A percentile compares a stretch with the other conserved stretches of the same genome.
Evolutionary conservation across 1,284 basidiomycete genomes (phyloP).

Genomic region (Apiotrichum domesticum): DNA sequence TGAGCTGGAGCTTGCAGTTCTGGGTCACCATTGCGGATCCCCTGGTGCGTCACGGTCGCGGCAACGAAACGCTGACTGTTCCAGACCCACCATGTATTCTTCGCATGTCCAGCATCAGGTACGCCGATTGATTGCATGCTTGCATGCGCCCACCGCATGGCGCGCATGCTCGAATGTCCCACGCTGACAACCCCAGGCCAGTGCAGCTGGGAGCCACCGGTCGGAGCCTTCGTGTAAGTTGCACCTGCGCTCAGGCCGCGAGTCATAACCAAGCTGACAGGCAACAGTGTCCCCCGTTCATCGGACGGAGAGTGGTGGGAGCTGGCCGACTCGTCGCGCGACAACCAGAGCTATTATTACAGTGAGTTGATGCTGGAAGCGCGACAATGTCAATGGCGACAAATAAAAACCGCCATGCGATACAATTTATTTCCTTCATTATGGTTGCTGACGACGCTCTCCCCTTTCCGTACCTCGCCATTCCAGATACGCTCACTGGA

Average conservation of each 20-base stretch:
- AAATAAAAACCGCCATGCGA: too few relatives aligned
- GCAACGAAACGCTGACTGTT: not conserved
- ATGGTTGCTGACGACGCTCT: too few relatives aligned
- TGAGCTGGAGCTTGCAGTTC: conserved; percentile 43
- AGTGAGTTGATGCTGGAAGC: conserved; percentile 47
- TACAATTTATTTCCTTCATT: too few relatives aligned
- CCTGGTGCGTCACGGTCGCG: conserved; percentile 15
- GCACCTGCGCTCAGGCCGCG: too few relatives aligned
- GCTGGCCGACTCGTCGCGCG: conserved; percentile 68
- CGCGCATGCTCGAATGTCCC: not conserved
- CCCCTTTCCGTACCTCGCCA: too few relatives aligned
- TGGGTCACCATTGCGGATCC: conserved; percentile 47
- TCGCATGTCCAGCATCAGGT: conserved; percentile 72
- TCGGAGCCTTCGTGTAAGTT: conserved; percentile 78
- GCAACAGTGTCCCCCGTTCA: conserved; percentile 65
- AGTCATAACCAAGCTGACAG: not conserved
- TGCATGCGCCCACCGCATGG: not conserved
- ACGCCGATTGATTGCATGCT: not conserved
- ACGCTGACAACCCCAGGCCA: conserved; percentile 57
- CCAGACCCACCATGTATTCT: conserved; percentile 75
- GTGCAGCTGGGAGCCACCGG: conserved; percentile 84
- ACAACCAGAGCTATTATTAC: conserved; percentile 82
- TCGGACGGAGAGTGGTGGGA: conserved; percentile 94
- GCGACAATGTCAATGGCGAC: too few relatives aligned
- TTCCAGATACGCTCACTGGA: conserved; percentile 61